These are phyloP conservation scores for Jaltomata sinuosa DNA, from an alignment of 257 asterid species.

Conservation along the genomic window DNA sequence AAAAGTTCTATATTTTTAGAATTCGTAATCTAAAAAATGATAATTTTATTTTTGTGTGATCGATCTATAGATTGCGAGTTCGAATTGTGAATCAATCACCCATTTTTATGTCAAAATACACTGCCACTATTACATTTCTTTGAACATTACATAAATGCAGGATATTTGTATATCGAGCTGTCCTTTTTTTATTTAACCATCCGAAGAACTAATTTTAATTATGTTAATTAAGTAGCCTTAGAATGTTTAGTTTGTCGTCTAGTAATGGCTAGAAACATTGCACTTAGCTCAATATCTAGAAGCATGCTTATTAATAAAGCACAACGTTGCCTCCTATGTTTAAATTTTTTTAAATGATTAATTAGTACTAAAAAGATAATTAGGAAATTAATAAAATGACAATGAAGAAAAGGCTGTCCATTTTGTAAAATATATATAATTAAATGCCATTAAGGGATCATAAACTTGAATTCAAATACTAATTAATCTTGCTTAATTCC, in stretches of 20 bases:
- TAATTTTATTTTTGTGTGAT: too few relatives aligned
- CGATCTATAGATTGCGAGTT: too few relatives aligned
- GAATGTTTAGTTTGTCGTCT: slow-evolving; percentile 28
- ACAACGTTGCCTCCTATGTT: not conserved
- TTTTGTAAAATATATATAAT: slow-evolving; percentile 1
- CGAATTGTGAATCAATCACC: too few relatives aligned
- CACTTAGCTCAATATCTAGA: not conserved
- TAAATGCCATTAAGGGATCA: not conserved
- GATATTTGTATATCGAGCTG: too few relatives aligned
- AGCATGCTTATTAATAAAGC: slow-evolving; percentile 14
- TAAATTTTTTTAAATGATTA: not conserved
- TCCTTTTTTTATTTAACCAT: not conserved
- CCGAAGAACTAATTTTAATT: not conserved
- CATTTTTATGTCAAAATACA: too few relatives aligned
- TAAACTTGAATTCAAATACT: not conserved
- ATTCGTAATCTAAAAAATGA: too few relatives aligned
- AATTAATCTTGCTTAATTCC: not conserved
- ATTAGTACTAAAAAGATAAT: not conserved
- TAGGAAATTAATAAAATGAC: not conserved
- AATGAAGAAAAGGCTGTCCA: not conserved
- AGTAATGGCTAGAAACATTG: not conserved
- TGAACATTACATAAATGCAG: too few relatives aligned
- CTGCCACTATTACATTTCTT: too few relatives aligned
- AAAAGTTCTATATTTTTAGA: too few relatives aligned
- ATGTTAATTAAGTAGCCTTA: not conserved